phyloP scores from a whole-genome alignment of 2,329 filamentous ascomycete genomes.

The Chrysoporthe austroafricana region DNA sequence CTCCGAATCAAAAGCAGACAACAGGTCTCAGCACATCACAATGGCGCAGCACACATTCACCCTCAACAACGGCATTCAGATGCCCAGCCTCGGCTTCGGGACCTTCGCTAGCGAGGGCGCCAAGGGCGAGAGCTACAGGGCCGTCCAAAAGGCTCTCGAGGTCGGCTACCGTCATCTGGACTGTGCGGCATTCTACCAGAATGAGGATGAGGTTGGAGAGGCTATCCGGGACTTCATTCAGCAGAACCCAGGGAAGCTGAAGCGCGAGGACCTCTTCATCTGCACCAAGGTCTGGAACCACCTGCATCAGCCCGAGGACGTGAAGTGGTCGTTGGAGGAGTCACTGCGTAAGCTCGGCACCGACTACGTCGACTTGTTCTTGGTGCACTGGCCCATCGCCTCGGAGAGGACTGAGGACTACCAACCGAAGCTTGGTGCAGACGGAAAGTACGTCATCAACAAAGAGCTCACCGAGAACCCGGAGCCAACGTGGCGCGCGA shows the following conservation, averaged over 20 bases:
- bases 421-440: constrained; percentile 48
- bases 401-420: constrained; percentile 49
- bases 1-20: background rate
- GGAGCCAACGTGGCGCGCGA: constrained; percentile 63
- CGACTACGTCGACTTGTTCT: constrained; percentile 61
- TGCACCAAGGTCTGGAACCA: constrained; percentile 75
- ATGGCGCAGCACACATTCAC: constrained; percentile 41
- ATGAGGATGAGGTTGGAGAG: constrained; percentile 64
- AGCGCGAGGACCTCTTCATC: constrained; percentile 58
- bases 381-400: constrained; percentile 58
- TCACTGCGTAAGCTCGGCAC: constrained; percentile 55
- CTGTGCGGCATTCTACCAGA: constrained; percentile 72
- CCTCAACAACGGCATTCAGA: constrained; percentile 57
- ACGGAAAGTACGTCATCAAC: constrained; percentile 54
- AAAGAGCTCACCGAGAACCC: constrained; percentile 69
- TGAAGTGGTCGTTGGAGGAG: constrained; percentile 54
- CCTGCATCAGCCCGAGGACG: constrained; percentile 63
- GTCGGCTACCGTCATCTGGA: constrained; percentile 69
- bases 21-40: constrained; percentile 31
- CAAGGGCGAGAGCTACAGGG: constrained; percentile 62
- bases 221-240: constrained; percentile 54
- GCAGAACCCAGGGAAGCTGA: constrained; percentile 48
- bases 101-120: constrained; percentile 69
- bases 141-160: constrained; percentile 66
- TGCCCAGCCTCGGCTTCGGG: constrained; percentile 67